Conservation (phyloP, 2,329 filamentous ascomycete genomes). For the Periconia sp. region DNA sequence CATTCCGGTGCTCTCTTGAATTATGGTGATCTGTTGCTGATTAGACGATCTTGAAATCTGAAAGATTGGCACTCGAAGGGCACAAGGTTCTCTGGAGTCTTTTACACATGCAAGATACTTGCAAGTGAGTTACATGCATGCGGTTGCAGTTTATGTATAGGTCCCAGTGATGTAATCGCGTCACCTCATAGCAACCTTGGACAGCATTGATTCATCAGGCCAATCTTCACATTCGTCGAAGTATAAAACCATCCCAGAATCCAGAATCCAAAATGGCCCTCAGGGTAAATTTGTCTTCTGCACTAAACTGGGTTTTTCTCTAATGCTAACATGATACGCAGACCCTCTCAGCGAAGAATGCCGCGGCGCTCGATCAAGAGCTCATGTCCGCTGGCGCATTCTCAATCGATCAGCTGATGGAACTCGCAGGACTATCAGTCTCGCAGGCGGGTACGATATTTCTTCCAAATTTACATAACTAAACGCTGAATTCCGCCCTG, state of each 20-base stretch:
- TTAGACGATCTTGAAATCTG: not conserved
- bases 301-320: not conserved
- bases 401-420: constrained; percentile 96
- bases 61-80: no score
- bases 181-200: constrained; percentile 2
- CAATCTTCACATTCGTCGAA: not conserved
- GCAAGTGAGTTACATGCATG: no score
- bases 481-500: not conserved
- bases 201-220: not conserved
- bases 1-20: not conserved
- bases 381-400: constrained; percentile 89
- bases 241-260: not conserved
- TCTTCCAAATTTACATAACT: no score
- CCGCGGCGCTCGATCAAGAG: constrained; percentile 86
- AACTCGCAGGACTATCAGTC: constrained; percentile 88
- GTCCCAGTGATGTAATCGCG: constrained; percentile 31
- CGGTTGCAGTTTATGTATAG: no score
- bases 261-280: constrained; percentile 21
- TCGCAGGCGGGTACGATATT: constrained; percentile 73
- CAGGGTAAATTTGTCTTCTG: constrained; percentile 11
- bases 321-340: constrained; percentile 38
- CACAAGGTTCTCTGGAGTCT: no score
- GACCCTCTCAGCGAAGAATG: constrained; percentile 86
- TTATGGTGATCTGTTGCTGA: not conserved
- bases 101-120: no score